Conservation (phyloP, 129 eudicot species). For the Chrysanthemum lavandulifolium region DNA sequence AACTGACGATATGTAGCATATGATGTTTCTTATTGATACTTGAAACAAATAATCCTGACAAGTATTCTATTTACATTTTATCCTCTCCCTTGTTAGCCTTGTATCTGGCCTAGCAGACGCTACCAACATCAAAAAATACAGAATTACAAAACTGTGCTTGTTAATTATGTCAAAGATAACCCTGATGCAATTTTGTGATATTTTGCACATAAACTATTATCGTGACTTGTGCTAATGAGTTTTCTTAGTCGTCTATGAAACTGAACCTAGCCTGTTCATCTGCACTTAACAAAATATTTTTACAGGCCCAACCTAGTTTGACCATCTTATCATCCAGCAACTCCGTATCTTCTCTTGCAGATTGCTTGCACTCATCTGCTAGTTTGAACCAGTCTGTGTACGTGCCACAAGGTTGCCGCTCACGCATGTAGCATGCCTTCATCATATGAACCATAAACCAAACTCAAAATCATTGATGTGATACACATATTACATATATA, state of each 20-base stretch:
- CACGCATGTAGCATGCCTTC: constrained; percentile 77
- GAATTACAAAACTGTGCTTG: no score
- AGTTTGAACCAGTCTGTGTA: constrained; percentile 50
- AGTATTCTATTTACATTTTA: no score
- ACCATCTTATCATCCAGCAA: constrained; percentile 50
- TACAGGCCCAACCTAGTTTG: constrained; percentile 66
- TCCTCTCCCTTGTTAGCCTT: no score
- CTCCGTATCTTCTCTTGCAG: constrained; percentile 42
- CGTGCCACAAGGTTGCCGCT: constrained; percentile 33
- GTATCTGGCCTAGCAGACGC: no score
- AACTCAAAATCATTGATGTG: background rate
- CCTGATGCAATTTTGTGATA: no score
- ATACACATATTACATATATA: background rate
- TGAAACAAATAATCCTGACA: no score
- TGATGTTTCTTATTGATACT: background rate
- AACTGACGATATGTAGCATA: background rate
- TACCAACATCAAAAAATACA: no score
- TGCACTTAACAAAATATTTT: constrained; percentile 64
- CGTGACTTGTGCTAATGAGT: background rate
- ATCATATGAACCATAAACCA: background rate
- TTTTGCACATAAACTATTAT: background rate
- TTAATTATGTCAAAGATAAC: no score
- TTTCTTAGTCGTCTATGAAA: constrained; percentile 48
- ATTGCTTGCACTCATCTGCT: constrained; percentile 52
- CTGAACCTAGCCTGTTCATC: constrained; percentile 70